Conservation (phyloP, 2,329 filamentous ascomycete genomes). For the Aureobasidium pullulans region DNA sequence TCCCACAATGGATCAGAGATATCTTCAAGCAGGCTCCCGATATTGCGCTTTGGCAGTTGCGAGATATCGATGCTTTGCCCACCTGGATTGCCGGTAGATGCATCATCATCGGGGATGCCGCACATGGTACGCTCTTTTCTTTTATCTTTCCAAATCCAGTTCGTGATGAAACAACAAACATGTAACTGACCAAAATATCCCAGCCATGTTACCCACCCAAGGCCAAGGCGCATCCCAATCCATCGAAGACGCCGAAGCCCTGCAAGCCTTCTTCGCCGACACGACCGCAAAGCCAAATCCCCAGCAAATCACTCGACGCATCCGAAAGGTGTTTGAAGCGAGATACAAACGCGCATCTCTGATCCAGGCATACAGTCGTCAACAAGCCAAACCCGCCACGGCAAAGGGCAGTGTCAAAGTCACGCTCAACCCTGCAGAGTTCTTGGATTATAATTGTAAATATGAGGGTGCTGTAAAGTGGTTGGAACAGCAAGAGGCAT, state of each 20-base stretch:
- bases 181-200: no score
- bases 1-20: slow-evolving; percentile 34
- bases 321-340: slow-evolving; percentile 23
- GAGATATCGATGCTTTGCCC: slow-evolving; percentile 35
- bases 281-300: slow-evolving; percentile 14
- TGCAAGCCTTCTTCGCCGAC: slow-evolving; percentile 22
- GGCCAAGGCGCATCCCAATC: slow-evolving; percentile 37
- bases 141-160: no score
- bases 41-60: slow-evolving; percentile 39
- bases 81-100: slow-evolving; percentile 26
- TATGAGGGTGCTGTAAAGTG: slow-evolving; percentile 32
- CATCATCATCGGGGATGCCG: slow-evolving; percentile 29
- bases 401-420: slow-evolving; percentile 27
- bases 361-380: slow-evolving; percentile 38
- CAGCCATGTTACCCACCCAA: slow-evolving; percentile 32
- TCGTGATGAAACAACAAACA: background rate
- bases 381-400: slow-evolving; percentile 34
- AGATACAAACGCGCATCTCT: slow-evolving; percentile 33
- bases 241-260: slow-evolving; percentile 36
- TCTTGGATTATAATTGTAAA: slow-evolving; percentile 36
- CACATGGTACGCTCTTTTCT: slow-evolving; percentile 20
- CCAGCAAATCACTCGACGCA: slow-evolving; percentile 20
- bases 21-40: slow-evolving; percentile 27
- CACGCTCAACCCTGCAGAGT: slow-evolving; percentile 33
- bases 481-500: slow-evolving; percentile 14